Conservation (phyloP, 2,329 filamentous ascomycete genomes). For the Keithomyces neogunnii region DNA sequence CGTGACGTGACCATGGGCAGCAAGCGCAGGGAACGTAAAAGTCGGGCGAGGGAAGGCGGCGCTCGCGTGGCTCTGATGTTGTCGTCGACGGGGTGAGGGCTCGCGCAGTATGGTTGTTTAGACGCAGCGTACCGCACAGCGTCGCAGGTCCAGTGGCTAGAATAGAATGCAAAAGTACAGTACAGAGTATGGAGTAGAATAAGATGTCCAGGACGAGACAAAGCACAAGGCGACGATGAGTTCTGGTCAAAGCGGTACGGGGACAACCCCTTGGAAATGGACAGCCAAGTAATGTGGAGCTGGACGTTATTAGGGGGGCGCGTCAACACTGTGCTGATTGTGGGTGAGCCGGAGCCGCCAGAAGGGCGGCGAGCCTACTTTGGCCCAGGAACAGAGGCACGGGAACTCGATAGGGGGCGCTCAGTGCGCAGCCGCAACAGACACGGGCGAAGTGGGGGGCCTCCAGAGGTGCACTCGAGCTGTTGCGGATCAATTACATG, state of each 20-base stretch:
- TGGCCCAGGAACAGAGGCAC: too few species aligned
- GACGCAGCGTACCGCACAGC: constrained; percentile 4
- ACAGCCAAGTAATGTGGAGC: neutral
- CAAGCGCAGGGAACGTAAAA: neutral
- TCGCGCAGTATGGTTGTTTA: neutral
- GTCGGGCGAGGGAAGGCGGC: neutral
- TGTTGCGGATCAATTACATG: too few species aligned
- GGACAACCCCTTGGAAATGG: neutral
- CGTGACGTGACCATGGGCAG: constrained; percentile 9
- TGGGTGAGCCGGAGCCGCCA: too few species aligned
- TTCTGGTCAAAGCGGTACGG: neutral
- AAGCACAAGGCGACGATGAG: neutral
- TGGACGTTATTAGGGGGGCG: too few species aligned
- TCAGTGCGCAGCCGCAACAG: too few species aligned
- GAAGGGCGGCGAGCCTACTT: too few species aligned
- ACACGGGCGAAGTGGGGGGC: too few species aligned
- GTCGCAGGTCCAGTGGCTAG: constrained; percentile 1
- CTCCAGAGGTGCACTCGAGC: too few species aligned
- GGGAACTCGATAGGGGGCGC: too few species aligned
- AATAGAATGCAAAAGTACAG: neutral
- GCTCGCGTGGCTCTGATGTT: neutral
- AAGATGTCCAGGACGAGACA: neutral
- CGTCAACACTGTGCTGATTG: too few species aligned
- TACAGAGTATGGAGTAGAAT: neutral
- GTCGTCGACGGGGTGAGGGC: neutral